Percentiles rank a stretch among this genome's conserved stretches.
Evolutionary conservation across 225 moss, liverwort and hornwort species (phyloP).

Genomic region (Bryum argenteum): DNA sequence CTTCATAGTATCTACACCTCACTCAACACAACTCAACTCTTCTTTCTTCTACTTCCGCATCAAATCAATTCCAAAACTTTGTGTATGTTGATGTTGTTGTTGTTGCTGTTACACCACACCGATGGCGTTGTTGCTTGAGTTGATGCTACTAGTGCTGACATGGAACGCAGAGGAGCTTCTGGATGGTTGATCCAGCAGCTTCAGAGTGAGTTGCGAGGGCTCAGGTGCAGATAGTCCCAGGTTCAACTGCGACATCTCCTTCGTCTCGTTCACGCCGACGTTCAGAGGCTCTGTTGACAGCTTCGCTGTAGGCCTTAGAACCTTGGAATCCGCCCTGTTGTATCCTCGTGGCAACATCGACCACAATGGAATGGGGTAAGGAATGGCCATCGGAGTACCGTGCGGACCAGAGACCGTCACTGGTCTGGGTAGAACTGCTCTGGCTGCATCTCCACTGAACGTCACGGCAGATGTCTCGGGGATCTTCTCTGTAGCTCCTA

Average conservation of each 20-base stretch:
- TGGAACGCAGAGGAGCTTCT: constrained; percentile 90
- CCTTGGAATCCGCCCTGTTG: constrained; percentile 73
- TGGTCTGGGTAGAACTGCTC: constrained; percentile 68
- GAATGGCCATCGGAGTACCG: constrained; percentile 50
- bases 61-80: constrained; percentile 59
- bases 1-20: constrained; percentile 52
- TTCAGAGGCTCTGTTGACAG: constrained; percentile 59
- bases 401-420: constrained; percentile 60
- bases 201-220: constrained; percentile 85
- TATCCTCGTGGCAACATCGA: constrained; percentile 69
- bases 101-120: constrained; percentile 76
- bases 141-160: constrained; percentile 74
- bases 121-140: constrained; percentile 82
- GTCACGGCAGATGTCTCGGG: constrained; percentile 60
- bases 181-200: constrained; percentile 79
- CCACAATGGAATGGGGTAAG: constrained; percentile 76
- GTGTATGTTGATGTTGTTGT: constrained; percentile 21
- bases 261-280: constrained; percentile 72
- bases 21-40: constrained; percentile 47
- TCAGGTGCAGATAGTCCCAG: constrained; percentile 86
- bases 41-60: constrained; percentile 33
- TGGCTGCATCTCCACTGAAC: constrained; percentile 56
- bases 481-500: constrained; percentile 65
- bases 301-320: constrained; percentile 85
- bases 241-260: constrained; percentile 89